These are phyloP conservation scores for Mortierella sp. DNA, from an alignment of 371 early-diverging fungal species.

Conservation along the genomic window DNA sequence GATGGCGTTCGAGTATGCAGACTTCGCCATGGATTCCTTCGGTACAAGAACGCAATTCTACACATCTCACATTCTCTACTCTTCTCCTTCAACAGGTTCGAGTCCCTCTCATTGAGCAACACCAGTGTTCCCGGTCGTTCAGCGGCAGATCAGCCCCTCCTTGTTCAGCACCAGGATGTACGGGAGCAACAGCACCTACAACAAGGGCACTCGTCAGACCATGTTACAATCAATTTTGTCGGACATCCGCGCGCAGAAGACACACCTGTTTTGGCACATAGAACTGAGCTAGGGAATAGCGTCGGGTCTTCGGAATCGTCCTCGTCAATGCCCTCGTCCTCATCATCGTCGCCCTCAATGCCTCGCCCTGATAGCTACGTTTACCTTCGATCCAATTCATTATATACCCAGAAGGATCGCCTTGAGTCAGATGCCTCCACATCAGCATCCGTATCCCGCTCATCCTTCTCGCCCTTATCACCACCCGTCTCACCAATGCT, in stretches of 20 bases:
- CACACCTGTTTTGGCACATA: no score
- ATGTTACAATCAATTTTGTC: no score
- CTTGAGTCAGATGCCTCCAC: background rate
- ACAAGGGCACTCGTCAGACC: no score
- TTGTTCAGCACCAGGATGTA: background rate
- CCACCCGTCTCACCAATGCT: slow-evolving; percentile 19
- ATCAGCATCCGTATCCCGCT: background rate
- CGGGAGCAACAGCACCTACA: background rate
- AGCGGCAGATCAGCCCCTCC: background rate
- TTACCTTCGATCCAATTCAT: no score
- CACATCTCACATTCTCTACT: background rate
- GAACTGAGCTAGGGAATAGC: no score
- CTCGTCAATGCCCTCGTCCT: no score
- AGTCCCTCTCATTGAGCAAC: slow-evolving; percentile 44
- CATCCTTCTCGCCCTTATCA: slow-evolving; percentile 18
- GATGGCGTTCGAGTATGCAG: slow-evolving; percentile 47
- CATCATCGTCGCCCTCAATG: no score
- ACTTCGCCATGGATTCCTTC: background rate
- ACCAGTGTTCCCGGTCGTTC: background rate
- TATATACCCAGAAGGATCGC: background rate
- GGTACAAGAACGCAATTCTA: background rate
- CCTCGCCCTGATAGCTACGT: background rate
- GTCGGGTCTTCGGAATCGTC: no score
- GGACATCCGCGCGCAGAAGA: no score
- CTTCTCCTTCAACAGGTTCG: slow-evolving; percentile 21